Evolutionary conservation across 2,329 filamentous ascomycete species (phyloP).

Genomic region (Botrytis sinoallii): DNA sequence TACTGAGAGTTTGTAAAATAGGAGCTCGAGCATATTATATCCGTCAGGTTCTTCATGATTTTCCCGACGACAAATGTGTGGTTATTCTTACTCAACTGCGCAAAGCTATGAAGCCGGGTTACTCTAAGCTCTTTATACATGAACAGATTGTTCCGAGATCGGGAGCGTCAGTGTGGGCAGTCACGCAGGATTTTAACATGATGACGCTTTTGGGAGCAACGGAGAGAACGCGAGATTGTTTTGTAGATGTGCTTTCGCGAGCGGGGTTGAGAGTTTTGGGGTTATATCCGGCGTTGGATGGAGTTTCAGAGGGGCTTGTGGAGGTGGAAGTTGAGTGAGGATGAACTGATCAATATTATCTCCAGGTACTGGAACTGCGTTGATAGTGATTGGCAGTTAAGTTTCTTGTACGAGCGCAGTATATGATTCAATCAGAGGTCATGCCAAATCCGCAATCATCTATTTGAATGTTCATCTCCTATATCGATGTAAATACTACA

Average conservation of each 20-base stretch:
- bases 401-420: too few relatives aligned
- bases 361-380: too few relatives aligned
- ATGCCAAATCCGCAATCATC: too few relatives aligned
- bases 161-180: background rate
- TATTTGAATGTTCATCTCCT: too few relatives aligned
- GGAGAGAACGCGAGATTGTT: background rate
- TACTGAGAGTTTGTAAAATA: background rate
- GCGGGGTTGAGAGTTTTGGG: background rate
- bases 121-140: slow-evolving; percentile 2
- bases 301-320: background rate
- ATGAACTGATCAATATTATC: too few relatives aligned
- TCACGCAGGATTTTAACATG: background rate
- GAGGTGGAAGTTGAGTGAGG: background rate
- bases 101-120: background rate
- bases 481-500: too few relatives aligned
- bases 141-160: background rate
- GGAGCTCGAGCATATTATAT: background rate
- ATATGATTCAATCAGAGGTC: too few relatives aligned
- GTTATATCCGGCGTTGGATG: background rate
- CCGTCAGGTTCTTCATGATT: background rate
- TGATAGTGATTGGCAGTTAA: too few relatives aligned
- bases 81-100: background rate
- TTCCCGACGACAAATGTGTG: background rate
- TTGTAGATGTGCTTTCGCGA: background rate
- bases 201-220: background rate